A percentile compares a stretch with the other conserved stretches of the same genome.
These are phyloP conservation scores for Microglena sp. DNA, from an alignment of 139 green algal species.

Conservation along the genomic window DNA sequence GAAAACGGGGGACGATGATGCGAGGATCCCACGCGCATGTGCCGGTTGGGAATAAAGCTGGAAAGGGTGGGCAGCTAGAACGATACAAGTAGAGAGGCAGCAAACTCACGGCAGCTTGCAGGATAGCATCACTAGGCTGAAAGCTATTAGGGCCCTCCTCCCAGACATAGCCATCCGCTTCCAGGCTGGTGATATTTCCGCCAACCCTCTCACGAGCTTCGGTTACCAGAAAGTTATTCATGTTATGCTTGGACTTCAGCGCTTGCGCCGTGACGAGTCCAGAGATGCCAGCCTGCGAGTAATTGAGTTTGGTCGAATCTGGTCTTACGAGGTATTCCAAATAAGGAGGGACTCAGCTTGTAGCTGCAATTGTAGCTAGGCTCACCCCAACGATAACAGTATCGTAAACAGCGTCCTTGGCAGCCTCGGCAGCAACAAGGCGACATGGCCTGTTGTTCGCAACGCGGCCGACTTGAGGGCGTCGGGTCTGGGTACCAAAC, in stretches of 20 bases:
- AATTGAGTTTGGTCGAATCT: too few relatives aligned
- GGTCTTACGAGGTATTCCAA: too few relatives aligned
- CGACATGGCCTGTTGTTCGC: too few relatives aligned
- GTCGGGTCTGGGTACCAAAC: too few relatives aligned
- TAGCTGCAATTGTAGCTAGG: too few relatives aligned
- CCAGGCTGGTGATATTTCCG: conserved; percentile 90
- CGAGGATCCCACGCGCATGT: too few relatives aligned
- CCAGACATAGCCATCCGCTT: conserved; percentile 81
- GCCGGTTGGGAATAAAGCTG: too few relatives aligned
- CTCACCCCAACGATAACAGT: conserved; percentile 37
- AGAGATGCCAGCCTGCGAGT: conserved; percentile 43
- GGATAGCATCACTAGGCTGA: conserved; percentile 89
- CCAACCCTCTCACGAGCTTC: conserved; percentile 91
- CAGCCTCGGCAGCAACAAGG: neutral
- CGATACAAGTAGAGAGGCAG: too few relatives aligned
- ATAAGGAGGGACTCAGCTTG: too few relatives aligned
- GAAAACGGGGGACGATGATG: too few relatives aligned
- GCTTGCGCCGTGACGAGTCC: conserved; percentile 64
- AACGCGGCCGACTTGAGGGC: too few relatives aligned
- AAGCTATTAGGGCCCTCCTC: conserved; percentile 98
- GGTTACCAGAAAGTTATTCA: conserved; percentile 76
- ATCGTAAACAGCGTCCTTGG: conserved; percentile 19
- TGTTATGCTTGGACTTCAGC: conserved; percentile 50
- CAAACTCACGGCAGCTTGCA: conserved; percentile 80
- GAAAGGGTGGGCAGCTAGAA: too few relatives aligned